Conservation (phyloP, 2,329 filamentous ascomycete species). For the Arthrinium puccinioides region DNA sequence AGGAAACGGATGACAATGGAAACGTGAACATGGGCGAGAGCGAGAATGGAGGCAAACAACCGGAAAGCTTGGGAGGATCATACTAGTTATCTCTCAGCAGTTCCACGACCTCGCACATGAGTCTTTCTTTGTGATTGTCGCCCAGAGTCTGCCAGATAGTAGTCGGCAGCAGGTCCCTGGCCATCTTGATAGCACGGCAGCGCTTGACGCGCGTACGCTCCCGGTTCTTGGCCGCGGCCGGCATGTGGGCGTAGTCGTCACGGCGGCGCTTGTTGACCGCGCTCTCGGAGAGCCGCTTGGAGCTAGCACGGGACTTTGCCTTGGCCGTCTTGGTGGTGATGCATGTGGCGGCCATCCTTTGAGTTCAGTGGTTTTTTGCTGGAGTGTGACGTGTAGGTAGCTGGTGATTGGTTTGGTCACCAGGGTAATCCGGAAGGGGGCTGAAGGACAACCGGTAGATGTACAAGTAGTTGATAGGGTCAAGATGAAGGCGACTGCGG, state of each 20-base stretch:
- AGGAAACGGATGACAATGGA: background rate
- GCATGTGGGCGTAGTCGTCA: constrained; percentile 1
- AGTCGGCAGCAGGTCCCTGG: background rate
- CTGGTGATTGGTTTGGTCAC: too few species aligned
- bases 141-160: background rate
- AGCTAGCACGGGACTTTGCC: background rate
- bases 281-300: background rate
- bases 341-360: too few species aligned
- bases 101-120: background rate
- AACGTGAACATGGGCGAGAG: background rate
- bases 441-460: too few species aligned
- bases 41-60: background rate
- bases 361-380: too few species aligned
- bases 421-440: too few species aligned
- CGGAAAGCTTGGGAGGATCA: background rate
- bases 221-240: background rate
- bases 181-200: constrained; percentile 2
- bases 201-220: constrained; percentile 3
- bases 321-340: background rate
- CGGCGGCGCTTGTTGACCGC: constrained; percentile 1
- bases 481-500: too few species aligned
- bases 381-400: too few species aligned
- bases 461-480: too few species aligned
- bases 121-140: background rate
- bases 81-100: background rate